Evolutionary conservation across 345 rosid genomes (phyloP).

Genomic region (Murraya paniculata): DNA sequence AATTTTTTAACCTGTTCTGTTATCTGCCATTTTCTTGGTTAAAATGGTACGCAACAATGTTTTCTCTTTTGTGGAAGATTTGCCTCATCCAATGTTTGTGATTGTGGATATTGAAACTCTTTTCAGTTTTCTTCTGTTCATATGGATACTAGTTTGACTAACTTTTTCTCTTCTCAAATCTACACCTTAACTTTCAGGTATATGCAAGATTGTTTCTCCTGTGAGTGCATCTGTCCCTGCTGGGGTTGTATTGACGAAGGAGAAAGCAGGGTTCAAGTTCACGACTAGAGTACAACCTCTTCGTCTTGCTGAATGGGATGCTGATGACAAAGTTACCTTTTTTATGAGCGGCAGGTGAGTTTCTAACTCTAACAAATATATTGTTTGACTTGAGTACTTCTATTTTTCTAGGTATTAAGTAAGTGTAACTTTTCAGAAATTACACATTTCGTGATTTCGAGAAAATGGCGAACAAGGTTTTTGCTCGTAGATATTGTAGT

Average conservation of each 20-base stretch:
- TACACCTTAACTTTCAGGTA: conserved; percentile 45
- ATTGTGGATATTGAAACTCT: neutral
- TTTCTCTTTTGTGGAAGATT: neutral
- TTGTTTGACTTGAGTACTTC: conserved; percentile 13
- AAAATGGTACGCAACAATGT: neutral
- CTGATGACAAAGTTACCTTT: conserved; percentile 88
- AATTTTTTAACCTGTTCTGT: neutral
- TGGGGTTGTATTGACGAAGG: conserved; percentile 84
- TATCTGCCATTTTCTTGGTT: neutral
- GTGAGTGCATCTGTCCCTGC: conserved; percentile 87
- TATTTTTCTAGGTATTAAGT: conserved; percentile 26
- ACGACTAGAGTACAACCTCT: conserved; percentile 98
- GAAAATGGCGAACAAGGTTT: conserved; percentile 98
- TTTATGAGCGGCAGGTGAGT: conserved; percentile 97
- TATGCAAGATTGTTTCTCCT: conserved; percentile 94
- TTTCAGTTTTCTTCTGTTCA: neutral
- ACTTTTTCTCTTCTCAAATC: neutral
- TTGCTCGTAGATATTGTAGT: conserved; percentile 92
- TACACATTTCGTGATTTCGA: conserved; percentile 95
- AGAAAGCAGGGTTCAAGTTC: conserved; percentile 88
- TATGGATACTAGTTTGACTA: neutral
- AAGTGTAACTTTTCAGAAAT: conserved; percentile 58
- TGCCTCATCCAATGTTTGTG: neutral
- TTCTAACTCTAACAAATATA: conserved; percentile 14
- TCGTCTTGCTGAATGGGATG: conserved; percentile 97